Percentiles rank a stretch among this genome's conserved stretches.
Evolutionary conservation across 495 filamentous ascomycete genomes (phyloP).

Genomic region (Daldinia loculata): DNA sequence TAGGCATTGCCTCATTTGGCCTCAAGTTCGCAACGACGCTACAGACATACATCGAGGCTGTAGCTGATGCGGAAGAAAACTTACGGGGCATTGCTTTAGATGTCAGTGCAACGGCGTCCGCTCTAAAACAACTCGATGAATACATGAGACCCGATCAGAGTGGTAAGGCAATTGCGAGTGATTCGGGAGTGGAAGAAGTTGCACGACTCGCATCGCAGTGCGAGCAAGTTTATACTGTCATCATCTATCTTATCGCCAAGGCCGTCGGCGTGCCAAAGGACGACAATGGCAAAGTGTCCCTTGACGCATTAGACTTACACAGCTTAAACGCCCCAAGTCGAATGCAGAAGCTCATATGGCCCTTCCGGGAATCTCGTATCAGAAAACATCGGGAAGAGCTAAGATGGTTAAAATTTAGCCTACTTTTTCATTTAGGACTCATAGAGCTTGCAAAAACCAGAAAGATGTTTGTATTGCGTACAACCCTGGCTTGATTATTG

Average conservation of each 20-base stretch:
- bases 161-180: conserved; percentile 18
- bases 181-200: conserved; percentile 31
- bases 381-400: conserved; percentile 28
- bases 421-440: conserved; percentile 26
- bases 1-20: conserved; percentile 33
- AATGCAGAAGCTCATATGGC: conserved; percentile 25
- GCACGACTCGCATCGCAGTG: conserved; percentile 30
- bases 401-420: conserved; percentile 30
- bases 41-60: conserved; percentile 26
- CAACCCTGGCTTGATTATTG: neutral
- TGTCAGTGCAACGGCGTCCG: conserved; percentile 33
- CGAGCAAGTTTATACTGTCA: conserved; percentile 31
- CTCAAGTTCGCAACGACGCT: conserved; percentile 35
- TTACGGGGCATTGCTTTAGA: conserved; percentile 25
- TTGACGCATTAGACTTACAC: conserved; percentile 10
- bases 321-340: conserved; percentile 8
- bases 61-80: conserved; percentile 17
- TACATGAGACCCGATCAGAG: conserved; percentile 13
- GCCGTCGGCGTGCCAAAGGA: conserved; percentile 17
- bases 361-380: conserved; percentile 27
- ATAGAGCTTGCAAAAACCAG: conserved; percentile 29
- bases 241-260: conserved; percentile 31
- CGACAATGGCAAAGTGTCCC: conserved; percentile 11
- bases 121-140: conserved; percentile 30
- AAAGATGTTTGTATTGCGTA: conserved; percentile 11